Evolutionary conservation across 306 rosid genomes (phyloP), one percentile per base, ranked within the genome.

Genomic region (Fragaria nilgerrensis): DNA sequence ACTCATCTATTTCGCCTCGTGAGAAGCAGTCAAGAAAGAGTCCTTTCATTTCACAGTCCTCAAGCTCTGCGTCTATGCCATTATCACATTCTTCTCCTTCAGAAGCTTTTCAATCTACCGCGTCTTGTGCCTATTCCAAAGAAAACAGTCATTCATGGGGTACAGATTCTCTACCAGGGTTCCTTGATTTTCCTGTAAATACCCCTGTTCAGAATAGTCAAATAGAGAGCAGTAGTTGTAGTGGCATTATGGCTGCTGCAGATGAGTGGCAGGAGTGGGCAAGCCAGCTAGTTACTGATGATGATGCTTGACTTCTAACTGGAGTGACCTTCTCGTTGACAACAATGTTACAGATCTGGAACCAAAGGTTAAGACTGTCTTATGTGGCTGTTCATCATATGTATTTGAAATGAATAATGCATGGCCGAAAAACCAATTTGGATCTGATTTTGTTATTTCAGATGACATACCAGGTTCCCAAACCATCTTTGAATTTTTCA

Each of bases 251-350:
- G 87, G 87, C 87, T 63, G 75, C 90, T 48, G 97, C 89, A 70
- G 99, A 92, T 75, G 97, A 88, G 81, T 94, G 98, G 97, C 97
- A 85, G 71, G 98, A 88, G 52, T 96, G 99, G 99, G 96, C 98
- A n/a, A 97, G 91, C 83, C 91, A 90, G 80, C 88, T 91, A 70
- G 93, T 96, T 55, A 85, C 89, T 41, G 99, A 92, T 77, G 96
- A 88, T n/a, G 94, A 88, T 80, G 74, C 92, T 47, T 95, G 86
- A 72, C 89, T 86, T 84, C 97, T 81, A 86, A 82, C 73, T 96
- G 97, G 99, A 90, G 85, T 78, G 99, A 89, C 41, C 83, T 96
- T 83, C 96, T 96, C 77, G 87, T 77, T 75, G 98, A 91, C 75
- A 81, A 87, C 81, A 78, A 83, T 79, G 68, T 81, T 50, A 83